phyloP scores from a whole-genome alignment of 768 basidiomycete genomes.

The Boletus bicolor region DNA sequence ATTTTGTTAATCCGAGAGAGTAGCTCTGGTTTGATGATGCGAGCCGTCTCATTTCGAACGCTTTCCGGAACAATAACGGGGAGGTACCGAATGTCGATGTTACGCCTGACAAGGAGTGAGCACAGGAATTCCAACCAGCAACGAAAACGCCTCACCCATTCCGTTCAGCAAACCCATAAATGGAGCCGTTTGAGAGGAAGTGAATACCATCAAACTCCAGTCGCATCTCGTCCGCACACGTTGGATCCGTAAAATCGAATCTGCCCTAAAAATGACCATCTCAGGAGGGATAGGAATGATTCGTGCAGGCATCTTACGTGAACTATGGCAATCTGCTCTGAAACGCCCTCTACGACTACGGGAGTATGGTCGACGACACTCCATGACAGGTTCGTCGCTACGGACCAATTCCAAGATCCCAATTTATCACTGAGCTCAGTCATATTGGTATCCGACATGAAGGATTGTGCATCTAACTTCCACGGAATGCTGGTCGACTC shows the following conservation, averaged over 20 bases:
- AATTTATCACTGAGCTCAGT: slow-evolving; percentile 46
- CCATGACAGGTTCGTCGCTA: slow-evolving; percentile 57
- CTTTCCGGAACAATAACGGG: slow-evolving; percentile 61
- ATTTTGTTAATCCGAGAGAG: slow-evolving; percentile 55
- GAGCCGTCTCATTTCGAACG: slow-evolving; percentile 55
- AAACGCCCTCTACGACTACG: slow-evolving; percentile 34
- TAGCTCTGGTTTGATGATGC: slow-evolving; percentile 58
- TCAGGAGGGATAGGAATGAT: slow-evolving; percentile 4
- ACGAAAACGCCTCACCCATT: slow-evolving; percentile 44
- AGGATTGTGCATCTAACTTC: slow-evolving; percentile 47
- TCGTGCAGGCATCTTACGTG: slow-evolving; percentile 48
- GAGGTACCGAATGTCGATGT: slow-evolving; percentile 63
- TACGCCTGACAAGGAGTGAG: slow-evolving; percentile 36
- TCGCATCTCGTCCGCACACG: slow-evolving; percentile 53
- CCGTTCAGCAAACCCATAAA: slow-evolving; percentile 72
- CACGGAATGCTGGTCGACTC: slow-evolving; percentile 40
- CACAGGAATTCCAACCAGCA: not conserved
- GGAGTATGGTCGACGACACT: slow-evolving; percentile 63
- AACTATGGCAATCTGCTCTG: slow-evolving; percentile 53
- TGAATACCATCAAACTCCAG: slow-evolving; percentile 79
- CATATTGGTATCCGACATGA: slow-evolving; percentile 48
- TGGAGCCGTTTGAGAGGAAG: slow-evolving; percentile 65
- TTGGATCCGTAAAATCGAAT: slow-evolving; percentile 58
- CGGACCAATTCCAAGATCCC: slow-evolving; percentile 71
- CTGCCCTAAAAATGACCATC: slow-evolving; percentile 48